Conservation (phyloP, 352 stramenopile species). For the Sclerospora graminicola region DNA sequence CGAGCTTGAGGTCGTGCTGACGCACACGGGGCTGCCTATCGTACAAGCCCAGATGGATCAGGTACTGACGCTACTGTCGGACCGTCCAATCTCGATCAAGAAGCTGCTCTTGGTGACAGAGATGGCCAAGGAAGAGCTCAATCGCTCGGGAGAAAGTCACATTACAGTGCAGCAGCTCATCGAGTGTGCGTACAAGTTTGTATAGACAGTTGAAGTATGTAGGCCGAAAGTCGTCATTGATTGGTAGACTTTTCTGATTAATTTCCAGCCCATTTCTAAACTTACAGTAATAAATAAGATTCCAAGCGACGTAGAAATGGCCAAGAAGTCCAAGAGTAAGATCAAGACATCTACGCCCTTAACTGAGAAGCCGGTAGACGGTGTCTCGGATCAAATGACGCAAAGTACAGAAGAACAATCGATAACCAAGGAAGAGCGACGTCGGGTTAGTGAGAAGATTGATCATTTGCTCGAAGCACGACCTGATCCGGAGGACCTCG, state of each 20-base stretch:
- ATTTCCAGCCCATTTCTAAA: too few relatives aligned
- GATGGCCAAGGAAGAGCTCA: slow-evolving; percentile 90
- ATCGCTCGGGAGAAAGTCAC: slow-evolving; percentile 44
- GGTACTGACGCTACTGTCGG: slow-evolving; percentile 61
- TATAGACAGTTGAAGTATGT: background rate
- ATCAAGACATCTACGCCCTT: slow-evolving; percentile 11
- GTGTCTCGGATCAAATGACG: slow-evolving; percentile 12
- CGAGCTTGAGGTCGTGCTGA: slow-evolving; percentile 82
- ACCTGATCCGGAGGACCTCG: slow-evolving; percentile 43
- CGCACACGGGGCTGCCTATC: slow-evolving; percentile 74
- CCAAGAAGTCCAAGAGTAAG: slow-evolving; percentile 41
- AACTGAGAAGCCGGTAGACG: too few relatives aligned
- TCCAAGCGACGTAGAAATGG: too few relatives aligned
- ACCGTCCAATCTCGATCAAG: slow-evolving; percentile 96
- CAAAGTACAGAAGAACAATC: slow-evolving; percentile 12
- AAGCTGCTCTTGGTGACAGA: slow-evolving; percentile 95
- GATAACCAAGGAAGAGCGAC: slow-evolving; percentile 27
- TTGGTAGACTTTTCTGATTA: too few relatives aligned
- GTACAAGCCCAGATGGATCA: slow-evolving; percentile 47
- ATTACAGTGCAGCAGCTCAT: slow-evolving; percentile 75
- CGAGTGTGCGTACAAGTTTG: slow-evolving; percentile 78
- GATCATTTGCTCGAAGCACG: slow-evolving; percentile 49
- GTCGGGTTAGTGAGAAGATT: slow-evolving; percentile 41
- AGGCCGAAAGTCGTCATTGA: too few relatives aligned
- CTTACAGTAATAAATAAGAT: slow-evolving; percentile 57